Conservation (phyloP, 108 stramenopile species). For the Skeletonema potamos region DNA sequence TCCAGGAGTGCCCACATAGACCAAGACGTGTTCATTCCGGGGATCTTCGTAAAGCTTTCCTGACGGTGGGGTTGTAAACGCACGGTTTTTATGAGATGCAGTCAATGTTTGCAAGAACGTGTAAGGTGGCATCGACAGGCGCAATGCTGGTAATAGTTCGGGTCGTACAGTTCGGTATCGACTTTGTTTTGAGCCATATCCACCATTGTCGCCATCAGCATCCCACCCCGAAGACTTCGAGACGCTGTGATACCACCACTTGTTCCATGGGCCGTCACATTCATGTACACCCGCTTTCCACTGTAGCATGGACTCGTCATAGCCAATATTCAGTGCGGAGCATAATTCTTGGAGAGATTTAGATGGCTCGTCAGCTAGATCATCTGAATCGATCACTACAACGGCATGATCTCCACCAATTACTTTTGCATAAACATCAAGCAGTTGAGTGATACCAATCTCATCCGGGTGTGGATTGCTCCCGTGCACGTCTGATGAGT, state of each 20-base stretch:
- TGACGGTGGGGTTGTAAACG: conserved; percentile 47
- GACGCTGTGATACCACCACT: conserved; percentile 84
- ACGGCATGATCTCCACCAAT: conserved; percentile 11
- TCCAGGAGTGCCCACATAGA: conserved; percentile 77
- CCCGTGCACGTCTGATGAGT: conserved; percentile 50
- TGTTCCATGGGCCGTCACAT: conserved; percentile 82
- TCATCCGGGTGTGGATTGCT: conserved; percentile 70
- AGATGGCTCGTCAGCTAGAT: conserved; percentile 67
- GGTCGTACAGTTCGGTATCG: conserved; percentile 67
- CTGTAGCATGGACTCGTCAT: conserved; percentile 65
- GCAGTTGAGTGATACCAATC: conserved; percentile 75
- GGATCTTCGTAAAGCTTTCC: conserved; percentile 78
- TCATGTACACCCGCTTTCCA: conserved; percentile 67
- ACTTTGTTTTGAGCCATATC: conserved; percentile 26
- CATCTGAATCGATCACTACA: conserved; percentile 82
- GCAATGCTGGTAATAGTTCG: conserved; percentile 55
- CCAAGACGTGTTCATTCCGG: conserved; percentile 83
- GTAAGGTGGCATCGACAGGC: conserved; percentile 72
- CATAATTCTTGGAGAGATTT: conserved; percentile 53
- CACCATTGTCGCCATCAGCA: conserved; percentile 7
- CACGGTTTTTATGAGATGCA: conserved; percentile 42
- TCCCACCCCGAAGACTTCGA: conserved; percentile 80
- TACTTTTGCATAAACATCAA: conserved; percentile 72
- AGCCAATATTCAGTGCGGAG: conserved; percentile 58
- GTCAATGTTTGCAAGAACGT: conserved; percentile 59